Percentiles rank a stretch among this genome's conserved stretches.
These are phyloP conservation scores for Naganishia albida DNA, from an alignment of 1,284 basidiomycete species.

Conservation along the genomic window DNA sequence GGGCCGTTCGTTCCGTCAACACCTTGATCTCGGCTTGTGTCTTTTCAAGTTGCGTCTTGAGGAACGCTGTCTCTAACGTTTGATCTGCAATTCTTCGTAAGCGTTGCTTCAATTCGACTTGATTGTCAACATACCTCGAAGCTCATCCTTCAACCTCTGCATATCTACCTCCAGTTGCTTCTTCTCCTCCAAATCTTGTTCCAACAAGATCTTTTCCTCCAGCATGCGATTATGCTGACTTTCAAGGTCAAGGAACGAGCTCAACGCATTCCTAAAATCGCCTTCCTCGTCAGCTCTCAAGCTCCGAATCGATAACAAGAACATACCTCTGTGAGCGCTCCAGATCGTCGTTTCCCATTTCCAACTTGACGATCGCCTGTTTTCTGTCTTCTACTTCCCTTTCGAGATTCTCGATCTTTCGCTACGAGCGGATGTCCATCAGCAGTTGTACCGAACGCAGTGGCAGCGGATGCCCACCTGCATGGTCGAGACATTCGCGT, in stretches of 20 bases:
- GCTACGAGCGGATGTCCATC: conserved; percentile 59
- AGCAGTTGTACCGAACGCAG: background rate
- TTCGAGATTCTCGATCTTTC: conserved; percentile 76
- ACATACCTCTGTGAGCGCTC: conserved; percentile 77
- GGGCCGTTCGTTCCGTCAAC: background rate
- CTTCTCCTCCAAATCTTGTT: conserved; percentile 93
- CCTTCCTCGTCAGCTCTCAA: background rate
- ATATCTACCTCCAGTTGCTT: conserved; percentile 85
- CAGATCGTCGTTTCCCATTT: conserved; percentile 94
- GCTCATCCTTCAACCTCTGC: conserved; percentile 88
- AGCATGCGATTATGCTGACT: conserved; percentile 84
- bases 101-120: background rate
- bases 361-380: conserved; percentile 79
- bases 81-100: conserved; percentile 11
- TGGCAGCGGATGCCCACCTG: conserved; percentile 38
- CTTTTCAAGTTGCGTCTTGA: conserved; percentile 39
- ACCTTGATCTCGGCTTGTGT: conserved; percentile 37
- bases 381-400: conserved; percentile 78
- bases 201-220: conserved; percentile 94
- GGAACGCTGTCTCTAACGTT: conserved; percentile 22
- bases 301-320: background rate
- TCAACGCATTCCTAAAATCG: conserved; percentile 68
- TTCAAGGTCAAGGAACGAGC: conserved; percentile 88
- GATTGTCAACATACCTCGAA: conserved; percentile 67
- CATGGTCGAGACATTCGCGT: conserved; percentile 66